phyloP scores from a whole-genome alignment of 1,284 basidiomycete species.

The Tranzscheliella williamsii region DNA sequence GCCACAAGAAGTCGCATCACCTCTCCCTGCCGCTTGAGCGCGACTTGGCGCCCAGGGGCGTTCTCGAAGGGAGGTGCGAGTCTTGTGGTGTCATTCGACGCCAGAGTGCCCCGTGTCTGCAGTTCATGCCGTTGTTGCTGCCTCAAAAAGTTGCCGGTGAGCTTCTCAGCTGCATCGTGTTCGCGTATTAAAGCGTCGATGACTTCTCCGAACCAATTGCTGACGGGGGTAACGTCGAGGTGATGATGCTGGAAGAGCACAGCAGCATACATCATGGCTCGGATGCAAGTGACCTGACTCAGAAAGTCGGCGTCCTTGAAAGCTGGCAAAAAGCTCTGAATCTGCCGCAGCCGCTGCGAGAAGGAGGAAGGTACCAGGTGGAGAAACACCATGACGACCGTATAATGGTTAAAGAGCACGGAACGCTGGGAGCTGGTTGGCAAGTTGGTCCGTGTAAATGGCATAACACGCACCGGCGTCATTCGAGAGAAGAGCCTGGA shows the following conservation, averaged over 20 bases:
- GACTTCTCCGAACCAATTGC: conserved; percentile 74
- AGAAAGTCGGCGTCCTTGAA: conserved; percentile 73
- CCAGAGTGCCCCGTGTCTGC: neutral
- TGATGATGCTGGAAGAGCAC: conserved; percentile 71
- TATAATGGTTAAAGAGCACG: conserved; percentile 83
- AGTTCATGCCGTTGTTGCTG: conserved; percentile 13
- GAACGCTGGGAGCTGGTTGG: conserved; percentile 71
- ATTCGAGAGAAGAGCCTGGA: conserved; percentile 78
- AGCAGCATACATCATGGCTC: conserved; percentile 76
- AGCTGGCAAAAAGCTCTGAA: conserved; percentile 68
- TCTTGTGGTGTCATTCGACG: conserved; percentile 1
- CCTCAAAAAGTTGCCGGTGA: conserved; percentile 11
- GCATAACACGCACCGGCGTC: conserved; percentile 73
- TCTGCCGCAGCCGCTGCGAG: conserved; percentile 68
- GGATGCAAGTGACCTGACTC: conserved; percentile 75
- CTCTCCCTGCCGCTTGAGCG: conserved; percentile 18
- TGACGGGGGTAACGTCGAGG: conserved; percentile 67
- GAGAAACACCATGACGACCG: conserved; percentile 75
- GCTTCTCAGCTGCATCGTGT: conserved; percentile 60
- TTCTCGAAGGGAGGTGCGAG: conserved; percentile 30
- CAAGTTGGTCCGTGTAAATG: conserved; percentile 38
- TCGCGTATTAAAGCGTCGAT: conserved; percentile 69
- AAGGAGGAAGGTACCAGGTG: conserved; percentile 71
- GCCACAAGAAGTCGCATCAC: conserved; percentile 41
- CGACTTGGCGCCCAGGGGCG: conserved; percentile 24